Base-by-base conservation (phyloP, 805 yeast species). In the Saccharomycopsis oosterbeekiorum region DNA sequence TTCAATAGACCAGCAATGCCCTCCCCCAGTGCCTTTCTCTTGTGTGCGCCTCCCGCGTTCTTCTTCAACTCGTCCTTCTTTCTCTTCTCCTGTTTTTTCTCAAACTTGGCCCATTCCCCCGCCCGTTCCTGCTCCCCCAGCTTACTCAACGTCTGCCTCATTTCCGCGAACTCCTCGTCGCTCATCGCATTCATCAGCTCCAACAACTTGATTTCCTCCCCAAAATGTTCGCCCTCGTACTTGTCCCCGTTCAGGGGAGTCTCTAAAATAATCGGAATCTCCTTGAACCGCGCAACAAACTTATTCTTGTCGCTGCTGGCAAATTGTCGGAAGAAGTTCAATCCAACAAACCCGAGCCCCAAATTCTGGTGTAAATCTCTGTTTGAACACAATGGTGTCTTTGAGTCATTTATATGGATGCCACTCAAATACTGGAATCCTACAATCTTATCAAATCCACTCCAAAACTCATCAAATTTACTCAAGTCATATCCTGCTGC, bases 401-500 rank as follows among this genome's bases (percentile, higher is more conserved):
- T 92, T 8, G 98, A 93, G 70, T 94, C 99, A 70, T 94, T 94
- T 61, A 94, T 74, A 74, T 94, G 99, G 57, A 94, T 80, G 0
- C 96, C 92, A 26, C 84, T 74, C 56, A 94, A 74, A 70, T 88
- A 90, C 65, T 89, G 74, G 68, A 80, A 76, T 0, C 99, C 99
- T 19, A 94, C 78, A 8, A 79, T 76, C 6, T 77, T 71, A 68
- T 92, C 97, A 72, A 88, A 94, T 47, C 84, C 74, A 4, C 75
- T 71, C 96, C 97, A 88, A 71, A 94, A 92, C 54, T 74, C 73
- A 10, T 78, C 76, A 74, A 84, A 88, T 14, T 75, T 70, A 37
- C 78, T 83, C 62, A 94, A 79, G 70, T 94, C 97, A 70, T 89
- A 92, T 1, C 99, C 99, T 1, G 98, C 97, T 0, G 98, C 97